A percentile compares a stretch with the other conserved stretches of the same genome.
These are phyloP conservation scores for Colletotrichum truncatum DNA, from an alignment of 2,329 filamentous ascomycete genomes.

Conservation along the genomic window DNA sequence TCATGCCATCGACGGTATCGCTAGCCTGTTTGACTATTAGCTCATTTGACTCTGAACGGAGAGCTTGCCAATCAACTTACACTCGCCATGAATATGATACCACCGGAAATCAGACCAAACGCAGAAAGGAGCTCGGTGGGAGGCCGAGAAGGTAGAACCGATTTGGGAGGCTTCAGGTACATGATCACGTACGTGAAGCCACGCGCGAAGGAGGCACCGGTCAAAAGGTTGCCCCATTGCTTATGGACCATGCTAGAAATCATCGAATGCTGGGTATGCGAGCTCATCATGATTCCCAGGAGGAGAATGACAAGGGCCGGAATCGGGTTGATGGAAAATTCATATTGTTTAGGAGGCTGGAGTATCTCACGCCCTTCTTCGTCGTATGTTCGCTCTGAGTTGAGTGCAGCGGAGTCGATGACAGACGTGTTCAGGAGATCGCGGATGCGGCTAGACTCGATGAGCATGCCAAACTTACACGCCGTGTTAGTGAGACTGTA, in stretches of 20 bases:
- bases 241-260: slow-evolving; percentile 91
- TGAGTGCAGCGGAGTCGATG: slow-evolving; percentile 42
- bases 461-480: slow-evolving; percentile 78
- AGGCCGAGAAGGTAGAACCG: slow-evolving; percentile 82
- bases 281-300: slow-evolving; percentile 94
- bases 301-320: slow-evolving; percentile 88
- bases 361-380: slow-evolving; percentile 56
- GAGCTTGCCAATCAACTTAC: slow-evolving; percentile 57
- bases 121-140: slow-evolving; percentile 89
- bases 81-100: slow-evolving; percentile 92
- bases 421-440: slow-evolving; percentile 69
- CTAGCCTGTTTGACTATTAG: slow-evolving; percentile 40
- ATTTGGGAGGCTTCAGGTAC: slow-evolving; percentile 83
- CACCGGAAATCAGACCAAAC: slow-evolving; percentile 88
- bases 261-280: slow-evolving; percentile 86
- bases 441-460: slow-evolving; percentile 78
- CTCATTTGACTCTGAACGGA: not conserved
- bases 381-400: slow-evolving; percentile 43
- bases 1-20: slow-evolving; percentile 81
- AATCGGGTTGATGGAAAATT: slow-evolving; percentile 85
- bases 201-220: slow-evolving; percentile 82
- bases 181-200: slow-evolving; percentile 81
- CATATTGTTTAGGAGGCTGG: slow-evolving; percentile 71
- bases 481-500: slow-evolving; percentile 35
- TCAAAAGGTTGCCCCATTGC: slow-evolving; percentile 89